Conservation (phyloP, 345 rosid species). For the Fremontodendron californicum region DNA sequence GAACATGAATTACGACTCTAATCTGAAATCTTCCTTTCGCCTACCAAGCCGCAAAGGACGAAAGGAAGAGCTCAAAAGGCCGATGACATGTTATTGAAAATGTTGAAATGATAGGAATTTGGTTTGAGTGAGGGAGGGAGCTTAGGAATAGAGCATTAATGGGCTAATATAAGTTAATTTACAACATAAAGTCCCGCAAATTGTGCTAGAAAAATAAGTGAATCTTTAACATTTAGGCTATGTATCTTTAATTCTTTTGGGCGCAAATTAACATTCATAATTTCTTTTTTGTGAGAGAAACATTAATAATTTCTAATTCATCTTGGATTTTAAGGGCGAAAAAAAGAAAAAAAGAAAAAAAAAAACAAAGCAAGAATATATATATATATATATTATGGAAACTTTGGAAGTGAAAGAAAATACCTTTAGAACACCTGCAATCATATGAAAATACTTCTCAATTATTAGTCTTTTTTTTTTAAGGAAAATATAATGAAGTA, state of each 20-base stretch:
- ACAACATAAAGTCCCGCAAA: neutral
- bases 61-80: neutral
- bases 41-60: conserved; percentile 9
- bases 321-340: neutral
- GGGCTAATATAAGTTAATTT: neutral
- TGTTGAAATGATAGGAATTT: neutral
- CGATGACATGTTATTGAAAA: neutral
- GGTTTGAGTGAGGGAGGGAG: neutral
- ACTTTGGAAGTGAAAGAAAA: neutral
- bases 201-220: neutral
- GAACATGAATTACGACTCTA: neutral
- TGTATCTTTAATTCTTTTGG: neutral
- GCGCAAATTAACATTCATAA: neutral
- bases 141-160: neutral
- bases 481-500: neutral
- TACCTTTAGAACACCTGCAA: neutral
- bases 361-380: neutral
- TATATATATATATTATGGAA: neutral
- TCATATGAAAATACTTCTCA: neutral
- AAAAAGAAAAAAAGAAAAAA: too few relatives aligned
- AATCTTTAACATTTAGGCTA: neutral
- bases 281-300: too few relatives aligned
- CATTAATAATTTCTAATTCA: neutral
- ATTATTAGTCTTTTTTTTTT: neutral
- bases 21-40: neutral